Evolutionary conservation across 2,329 filamentous ascomycete species (phyloP).

Genomic region (Arthrobotrys conoides): DNA sequence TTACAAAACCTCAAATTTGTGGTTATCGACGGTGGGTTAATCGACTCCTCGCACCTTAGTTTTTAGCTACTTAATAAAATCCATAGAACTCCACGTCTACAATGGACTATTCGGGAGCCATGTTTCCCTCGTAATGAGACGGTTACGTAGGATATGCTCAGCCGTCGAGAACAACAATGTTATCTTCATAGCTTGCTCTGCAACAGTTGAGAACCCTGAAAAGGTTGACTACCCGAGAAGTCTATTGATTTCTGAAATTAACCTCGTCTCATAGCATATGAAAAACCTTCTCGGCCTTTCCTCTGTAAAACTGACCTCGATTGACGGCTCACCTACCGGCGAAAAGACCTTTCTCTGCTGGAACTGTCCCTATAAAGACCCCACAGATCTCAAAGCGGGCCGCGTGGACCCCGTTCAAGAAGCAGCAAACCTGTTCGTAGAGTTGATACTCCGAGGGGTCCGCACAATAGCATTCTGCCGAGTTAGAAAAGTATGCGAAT

Average conservation of each 20-base stretch:
- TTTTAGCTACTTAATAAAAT: not conserved
- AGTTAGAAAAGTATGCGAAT: constrained; percentile 88
- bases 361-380: constrained; percentile 96
- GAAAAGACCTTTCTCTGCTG: constrained; percentile 96
- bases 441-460: constrained; percentile 88
- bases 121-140: constrained; percentile 93
- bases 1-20: constrained; percentile 91
- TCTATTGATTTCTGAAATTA: not conserved
- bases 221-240: constrained; percentile 42
- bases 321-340: constrained; percentile 91
- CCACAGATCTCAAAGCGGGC: constrained; percentile 86
- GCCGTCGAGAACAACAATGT: constrained; percentile 87
- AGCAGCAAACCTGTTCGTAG: constrained; percentile 90
- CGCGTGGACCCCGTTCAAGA: constrained; percentile 86
- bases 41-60: not conserved
- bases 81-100: constrained; percentile 87
- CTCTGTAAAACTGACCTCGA: constrained; percentile 84
- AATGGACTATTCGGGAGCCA: constrained; percentile 95
- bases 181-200: constrained; percentile 95
- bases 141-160: constrained; percentile 87
- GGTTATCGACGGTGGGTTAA: constrained; percentile 72
- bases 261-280: constrained; percentile 78
- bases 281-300: constrained; percentile 91
- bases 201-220: constrained; percentile 92
- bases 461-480: constrained; percentile 93